phyloP scores from a whole-genome alignment of 2,329 filamentous ascomycete genomes.

The Penicillium janthinellum region DNA sequence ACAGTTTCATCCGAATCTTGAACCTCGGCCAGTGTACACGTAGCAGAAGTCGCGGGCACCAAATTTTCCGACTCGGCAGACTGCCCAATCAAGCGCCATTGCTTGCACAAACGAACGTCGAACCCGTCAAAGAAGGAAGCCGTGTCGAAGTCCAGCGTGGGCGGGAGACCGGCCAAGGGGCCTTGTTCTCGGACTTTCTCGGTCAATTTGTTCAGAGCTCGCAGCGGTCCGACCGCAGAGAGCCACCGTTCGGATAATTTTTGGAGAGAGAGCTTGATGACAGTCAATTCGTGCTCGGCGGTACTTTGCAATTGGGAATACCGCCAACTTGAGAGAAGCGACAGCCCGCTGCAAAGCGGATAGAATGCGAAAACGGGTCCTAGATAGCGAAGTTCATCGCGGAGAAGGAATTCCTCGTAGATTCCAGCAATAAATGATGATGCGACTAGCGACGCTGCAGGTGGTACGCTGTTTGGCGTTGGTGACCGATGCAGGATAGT shows the following conservation, averaged over 20 bases:
- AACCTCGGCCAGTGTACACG: conserved; percentile 25
- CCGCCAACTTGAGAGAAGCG: conserved; percentile 43
- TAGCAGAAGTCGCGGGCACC: conserved; percentile 2
- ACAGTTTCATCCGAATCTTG: conserved; percentile 15
- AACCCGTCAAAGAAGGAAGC: conserved; percentile 29
- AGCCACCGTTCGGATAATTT: conserved; percentile 31
- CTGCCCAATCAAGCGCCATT: conserved; percentile 26
- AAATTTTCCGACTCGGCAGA: conserved; percentile 8
- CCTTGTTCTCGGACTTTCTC: conserved; percentile 28
- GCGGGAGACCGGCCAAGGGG: conserved; percentile 18
- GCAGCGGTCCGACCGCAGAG: conserved; percentile 27
- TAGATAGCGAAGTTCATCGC: conserved; percentile 44
- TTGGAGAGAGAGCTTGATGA: conserved; percentile 32
- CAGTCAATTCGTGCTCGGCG: conserved; percentile 27
- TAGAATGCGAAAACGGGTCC: conserved; percentile 48
- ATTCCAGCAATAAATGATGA: conserved; percentile 47
- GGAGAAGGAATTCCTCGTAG: conserved; percentile 45
- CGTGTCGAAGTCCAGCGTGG: conserved; percentile 21
- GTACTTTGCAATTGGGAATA: conserved; percentile 34
- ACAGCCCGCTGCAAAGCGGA: conserved; percentile 43
- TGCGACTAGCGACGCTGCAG: conserved; percentile 42
- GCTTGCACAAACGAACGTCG: conserved; percentile 25
- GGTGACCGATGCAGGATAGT: conserved; percentile 43
- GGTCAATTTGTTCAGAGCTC: conserved; percentile 28
- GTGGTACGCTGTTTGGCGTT: conserved; percentile 34